These are phyloP conservation scores for Pichia nanzhaoensis DNA, from an alignment of 805 yeast species.

Conservation along the genomic window DNA sequence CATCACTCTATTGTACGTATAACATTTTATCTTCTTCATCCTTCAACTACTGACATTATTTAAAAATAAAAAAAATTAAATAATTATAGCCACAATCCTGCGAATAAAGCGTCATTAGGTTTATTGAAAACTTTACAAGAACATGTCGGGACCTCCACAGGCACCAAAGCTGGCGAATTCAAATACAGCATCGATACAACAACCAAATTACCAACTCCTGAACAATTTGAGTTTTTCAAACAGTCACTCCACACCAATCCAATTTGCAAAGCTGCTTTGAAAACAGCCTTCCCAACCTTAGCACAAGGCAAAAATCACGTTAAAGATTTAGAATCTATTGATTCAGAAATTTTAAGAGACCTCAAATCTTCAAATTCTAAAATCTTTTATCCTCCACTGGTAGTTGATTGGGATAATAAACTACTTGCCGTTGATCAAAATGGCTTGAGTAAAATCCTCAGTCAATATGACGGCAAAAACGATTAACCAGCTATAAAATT, in stretches of 20 bases:
- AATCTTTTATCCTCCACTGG: conserved; percentile 37
- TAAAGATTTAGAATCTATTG: conserved; percentile 15
- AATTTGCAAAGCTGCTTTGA: conserved; percentile 24
- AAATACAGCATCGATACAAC: conserved; percentile 23
- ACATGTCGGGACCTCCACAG: conserved; percentile 1
- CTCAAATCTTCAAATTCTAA: not conserved
- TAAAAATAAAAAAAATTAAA: too few relatives aligned
- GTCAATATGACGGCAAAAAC: conserved; percentile 27
- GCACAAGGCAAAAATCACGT: conserved; percentile 13
- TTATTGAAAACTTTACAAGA: conserved; percentile 14
- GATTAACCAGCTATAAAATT: not conserved
- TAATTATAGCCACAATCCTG: conserved; percentile 24
- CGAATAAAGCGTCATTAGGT: conserved; percentile 15
- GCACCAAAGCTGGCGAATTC: conserved; percentile 10
- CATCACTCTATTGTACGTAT: conserved; percentile 37
- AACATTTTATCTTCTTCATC: not conserved
- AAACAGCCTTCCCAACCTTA: conserved; percentile 26
- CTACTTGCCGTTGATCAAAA: conserved; percentile 44
- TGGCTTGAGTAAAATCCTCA: conserved; percentile 38
- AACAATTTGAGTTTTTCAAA: conserved; percentile 28
- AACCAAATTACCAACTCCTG: conserved; percentile 24
- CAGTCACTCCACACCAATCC: conserved; percentile 24
- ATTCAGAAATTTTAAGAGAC: conserved; percentile 8
- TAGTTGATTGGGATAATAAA: conserved; percentile 59
- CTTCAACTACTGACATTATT: conserved; percentile 8